Base-by-base conservation (phyloP, 2,329 filamentous ascomycete genomes). In the Dactylonectria macrodidyma region DNA sequence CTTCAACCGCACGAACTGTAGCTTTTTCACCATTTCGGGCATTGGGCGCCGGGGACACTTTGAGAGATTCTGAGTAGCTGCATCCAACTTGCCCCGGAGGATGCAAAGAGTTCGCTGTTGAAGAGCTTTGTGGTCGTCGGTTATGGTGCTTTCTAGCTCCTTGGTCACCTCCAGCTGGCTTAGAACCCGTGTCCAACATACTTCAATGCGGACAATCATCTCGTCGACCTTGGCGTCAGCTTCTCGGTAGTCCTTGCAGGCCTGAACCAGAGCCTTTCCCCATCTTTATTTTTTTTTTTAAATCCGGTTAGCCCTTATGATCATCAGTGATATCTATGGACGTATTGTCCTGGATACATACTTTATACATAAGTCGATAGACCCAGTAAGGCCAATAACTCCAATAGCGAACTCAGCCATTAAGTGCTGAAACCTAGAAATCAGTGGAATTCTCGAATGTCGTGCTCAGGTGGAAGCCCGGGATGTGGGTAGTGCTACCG, bases 131-230 rank as follows among this genome's bases (percentile, higher is more conserved):
- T 52, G 50, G 50, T 52, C 50, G 16, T 52, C 50, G 30, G 50
- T 52, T 26, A 52, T 52, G 16, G 50, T 52, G 50, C 50, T 52
- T 52, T 52, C 50, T 19, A 52, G 50, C 50, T 52, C 24, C 50
- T 52, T 56, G 34, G 33, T 56, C 38, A 47, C 55, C 38, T 58
- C 44, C 8, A 58, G 41, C 55, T 58, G 55, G 55, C 22, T 58
- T 7, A 46, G 24, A 30, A 58, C 55, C 48, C 55, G 55, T 34
- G 14, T 46, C 55, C 55, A 58, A 33, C 55, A 58, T 8, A 58
- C 38, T 33, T 58, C 38, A 46, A 58, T 58, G 38, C 55, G 55
- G 44, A 58, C 55, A 26, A 46, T 46, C 55, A 46, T 58, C 44
- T 58, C 55, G 14, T 33, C 55, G 14, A 58, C 14, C 24, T 58